Evolutionary conservation across 2,329 filamentous ascomycete genomes (phyloP).

Genomic region (Myriosclerotinia scirpicola): DNA sequence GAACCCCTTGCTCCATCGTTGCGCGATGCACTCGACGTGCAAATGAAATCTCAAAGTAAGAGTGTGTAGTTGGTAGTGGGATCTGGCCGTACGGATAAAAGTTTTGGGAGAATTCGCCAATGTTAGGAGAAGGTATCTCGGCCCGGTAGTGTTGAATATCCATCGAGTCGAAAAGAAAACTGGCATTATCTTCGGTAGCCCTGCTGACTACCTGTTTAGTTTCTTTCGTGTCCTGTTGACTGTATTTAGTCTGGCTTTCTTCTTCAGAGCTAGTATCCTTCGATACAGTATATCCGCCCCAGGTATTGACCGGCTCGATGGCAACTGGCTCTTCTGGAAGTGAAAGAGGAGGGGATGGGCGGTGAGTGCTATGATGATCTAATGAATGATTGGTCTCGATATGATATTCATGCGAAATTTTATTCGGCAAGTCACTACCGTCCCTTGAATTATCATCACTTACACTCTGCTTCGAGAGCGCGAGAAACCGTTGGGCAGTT

Average conservation of each 20-base stretch:
- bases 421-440: constrained; percentile 31
- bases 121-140: constrained; percentile 35
- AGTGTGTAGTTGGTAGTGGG: constrained; percentile 54
- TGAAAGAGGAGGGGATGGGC: constrained; percentile 20
- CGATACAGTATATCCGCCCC: constrained; percentile 36
- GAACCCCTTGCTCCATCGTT: constrained; percentile 61
- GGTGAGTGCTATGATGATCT: neutral
- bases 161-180: constrained; percentile 49
- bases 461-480: constrained; percentile 51
- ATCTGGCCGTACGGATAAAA: constrained; percentile 41
- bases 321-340: constrained; percentile 1
- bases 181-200: constrained; percentile 54
- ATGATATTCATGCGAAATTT: constrained; percentile 22
- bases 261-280: constrained; percentile 29
- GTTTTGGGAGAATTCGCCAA: constrained; percentile 35
- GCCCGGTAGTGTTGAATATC: constrained; percentile 37
- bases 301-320: constrained; percentile 18
- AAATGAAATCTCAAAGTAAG: constrained; percentile 65
- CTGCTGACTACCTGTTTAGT: constrained; percentile 49
- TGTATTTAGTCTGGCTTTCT: constrained; percentile 27
- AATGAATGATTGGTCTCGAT: constrained; percentile 6
- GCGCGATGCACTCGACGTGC: constrained; percentile 68
- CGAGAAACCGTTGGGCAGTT: constrained; percentile 58
- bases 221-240: constrained; percentile 24
- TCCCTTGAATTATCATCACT: constrained; percentile 43